phyloP scores from a whole-genome alignment of 352 stramenopile genomes.

The Pythium rhizo-oryzae region DNA sequence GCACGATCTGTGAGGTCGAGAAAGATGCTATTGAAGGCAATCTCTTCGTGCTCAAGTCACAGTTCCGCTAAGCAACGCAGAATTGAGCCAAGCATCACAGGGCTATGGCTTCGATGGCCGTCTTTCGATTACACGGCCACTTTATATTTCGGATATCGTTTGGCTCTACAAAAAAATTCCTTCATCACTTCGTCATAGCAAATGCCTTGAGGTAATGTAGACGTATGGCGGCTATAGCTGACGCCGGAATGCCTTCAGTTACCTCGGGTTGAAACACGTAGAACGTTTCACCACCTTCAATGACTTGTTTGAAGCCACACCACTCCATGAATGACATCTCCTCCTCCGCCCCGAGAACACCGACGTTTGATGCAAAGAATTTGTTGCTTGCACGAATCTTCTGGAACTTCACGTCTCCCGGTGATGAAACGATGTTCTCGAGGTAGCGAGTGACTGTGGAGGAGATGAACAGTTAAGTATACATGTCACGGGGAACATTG shows the following conservation, averaged over 20 bases:
- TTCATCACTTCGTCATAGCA: not conserved
- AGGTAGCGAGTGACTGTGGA: conserved; percentile 60
- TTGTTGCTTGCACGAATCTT: conserved; percentile 75
- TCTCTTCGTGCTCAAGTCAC: conserved; percentile 82
- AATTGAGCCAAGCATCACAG: not conserved
- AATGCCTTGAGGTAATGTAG: conserved; percentile 9
- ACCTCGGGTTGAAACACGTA: conserved; percentile 36
- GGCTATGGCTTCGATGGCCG: not conserved
- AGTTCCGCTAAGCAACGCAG: conserved; percentile 68
- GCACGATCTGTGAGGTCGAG: conserved; percentile 87
- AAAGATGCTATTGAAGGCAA: conserved; percentile 84
- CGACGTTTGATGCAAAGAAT: conserved; percentile 65
- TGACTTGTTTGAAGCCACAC: conserved; percentile 50
- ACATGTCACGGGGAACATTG: too few relatives aligned
- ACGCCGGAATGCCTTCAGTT: not conserved
- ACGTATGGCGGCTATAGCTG: conserved; percentile 7
- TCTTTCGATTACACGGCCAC: not conserved
- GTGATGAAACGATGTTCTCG: conserved; percentile 59
- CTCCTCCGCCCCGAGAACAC: conserved; percentile 9
- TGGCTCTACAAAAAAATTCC: conserved; percentile 2
- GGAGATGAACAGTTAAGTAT: not conserved
- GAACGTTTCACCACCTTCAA: conserved; percentile 39
- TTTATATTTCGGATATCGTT: not conserved
- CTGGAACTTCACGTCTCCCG: conserved; percentile 65
- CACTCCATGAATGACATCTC: conserved; percentile 40